phyloP scores from a whole-genome alignment of 768 basidiomycete genomes.

The Pleurotus platypus region DNA sequence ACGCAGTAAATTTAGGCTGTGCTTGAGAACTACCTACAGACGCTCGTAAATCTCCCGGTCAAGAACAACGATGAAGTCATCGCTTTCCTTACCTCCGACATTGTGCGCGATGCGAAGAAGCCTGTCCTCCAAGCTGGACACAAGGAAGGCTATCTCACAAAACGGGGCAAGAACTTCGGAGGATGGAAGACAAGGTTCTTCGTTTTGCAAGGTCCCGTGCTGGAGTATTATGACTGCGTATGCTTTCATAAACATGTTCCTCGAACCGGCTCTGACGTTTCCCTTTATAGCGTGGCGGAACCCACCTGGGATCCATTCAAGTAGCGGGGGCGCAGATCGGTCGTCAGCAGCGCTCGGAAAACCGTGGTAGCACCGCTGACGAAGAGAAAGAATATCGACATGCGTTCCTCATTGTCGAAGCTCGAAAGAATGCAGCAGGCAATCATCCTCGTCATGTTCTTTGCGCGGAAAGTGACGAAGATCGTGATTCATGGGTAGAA shows the following conservation, averaged over 20 bases:
- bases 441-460: slow-evolving; percentile 83
- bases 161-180: slow-evolving; percentile 96
- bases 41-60: slow-evolving; percentile 74
- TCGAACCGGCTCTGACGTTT: slow-evolving; percentile 12
- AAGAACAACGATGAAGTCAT: slow-evolving; percentile 89
- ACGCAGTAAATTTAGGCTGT: slow-evolving; percentile 44
- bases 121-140: slow-evolving; percentile 79
- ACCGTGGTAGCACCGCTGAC: slow-evolving; percentile 49
- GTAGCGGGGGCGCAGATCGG: slow-evolving; percentile 96
- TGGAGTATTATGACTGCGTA: slow-evolving; percentile 96
- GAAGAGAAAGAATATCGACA: slow-evolving; percentile 96
- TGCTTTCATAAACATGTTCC: slow-evolving; percentile 29
- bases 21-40: slow-evolving; percentile 84
- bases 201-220: slow-evolving; percentile 82
- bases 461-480: slow-evolving; percentile 93
- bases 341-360: slow-evolving; percentile 70
- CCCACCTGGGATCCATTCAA: slow-evolving; percentile 85
- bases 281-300: slow-evolving; percentile 71
- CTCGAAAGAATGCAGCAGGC: slow-evolving; percentile 67
- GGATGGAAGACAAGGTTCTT: slow-evolving; percentile 98
- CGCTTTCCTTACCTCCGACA: slow-evolving; percentile 88
- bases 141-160: slow-evolving; percentile 95
- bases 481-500: slow-evolving; percentile 93
- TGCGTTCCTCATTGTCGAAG: slow-evolving; percentile 95
- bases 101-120: slow-evolving; percentile 71